These are phyloP conservation scores for Brachypodium distachyon DNA, from an alignment of 202 grass and related monocot species.

Conservation along the genomic window DNA sequence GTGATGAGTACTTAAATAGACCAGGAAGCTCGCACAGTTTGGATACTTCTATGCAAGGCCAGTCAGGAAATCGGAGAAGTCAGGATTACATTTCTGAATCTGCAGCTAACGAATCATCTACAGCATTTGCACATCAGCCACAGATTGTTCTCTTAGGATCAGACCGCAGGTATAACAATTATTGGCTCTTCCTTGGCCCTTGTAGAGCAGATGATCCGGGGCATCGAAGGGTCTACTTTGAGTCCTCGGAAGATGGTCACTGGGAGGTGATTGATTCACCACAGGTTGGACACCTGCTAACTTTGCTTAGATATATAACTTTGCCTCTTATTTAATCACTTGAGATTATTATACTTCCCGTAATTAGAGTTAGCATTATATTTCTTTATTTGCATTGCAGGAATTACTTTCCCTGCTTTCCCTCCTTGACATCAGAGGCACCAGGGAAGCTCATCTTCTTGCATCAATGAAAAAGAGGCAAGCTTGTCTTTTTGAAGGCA, in stretches of 20 bases:
- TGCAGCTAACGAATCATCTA: constrained; percentile 27
- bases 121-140: constrained; percentile 38
- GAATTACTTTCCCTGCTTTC: constrained; percentile 72
- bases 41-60: constrained; percentile 24
- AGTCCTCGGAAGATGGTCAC: constrained; percentile 95
- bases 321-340: neutral
- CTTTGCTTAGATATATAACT: constrained; percentile 7
- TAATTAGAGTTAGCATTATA: neutral
- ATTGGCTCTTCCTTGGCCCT: constrained; percentile 93
- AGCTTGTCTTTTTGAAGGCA: constrained; percentile 64
- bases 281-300: constrained; percentile 56
- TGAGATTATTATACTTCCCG: neutral
- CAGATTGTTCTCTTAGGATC: constrained; percentile 86
- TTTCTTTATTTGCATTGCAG: constrained; percentile 36
- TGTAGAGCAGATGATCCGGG: constrained; percentile 83
- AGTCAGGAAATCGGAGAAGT: constrained; percentile 23
- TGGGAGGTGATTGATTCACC: constrained; percentile 92
- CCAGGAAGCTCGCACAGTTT: constrained; percentile 21
- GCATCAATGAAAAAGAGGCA: constrained; percentile 79
- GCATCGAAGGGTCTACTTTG: constrained; percentile 90
- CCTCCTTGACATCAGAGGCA: constrained; percentile 71
- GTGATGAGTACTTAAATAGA: constrained; percentile 23
- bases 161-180: constrained; percentile 92
- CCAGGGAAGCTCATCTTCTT: constrained; percentile 79
- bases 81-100: constrained; percentile 22